Evolutionary conservation across 2,329 filamentous ascomycete genomes (phyloP).

Genomic region (Sporothrix curviconia): DNA sequence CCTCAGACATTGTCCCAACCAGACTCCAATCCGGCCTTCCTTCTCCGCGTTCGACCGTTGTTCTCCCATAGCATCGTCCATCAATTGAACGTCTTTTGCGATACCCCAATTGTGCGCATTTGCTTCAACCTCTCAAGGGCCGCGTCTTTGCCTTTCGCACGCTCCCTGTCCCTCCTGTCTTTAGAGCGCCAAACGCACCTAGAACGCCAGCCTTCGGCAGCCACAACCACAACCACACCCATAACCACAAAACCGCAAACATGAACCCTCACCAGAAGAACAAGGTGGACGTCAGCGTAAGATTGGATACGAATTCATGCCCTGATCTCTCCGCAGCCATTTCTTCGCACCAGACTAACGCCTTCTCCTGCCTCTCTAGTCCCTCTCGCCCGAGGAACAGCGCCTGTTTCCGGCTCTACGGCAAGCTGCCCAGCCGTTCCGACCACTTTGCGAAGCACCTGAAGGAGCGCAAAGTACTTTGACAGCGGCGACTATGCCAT

Average conservation of each 20-base stretch:
- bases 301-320: too few species aligned
- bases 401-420: slow-evolving; percentile 94
- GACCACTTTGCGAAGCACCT: slow-evolving; percentile 97
- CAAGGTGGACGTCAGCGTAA: slow-evolving; percentile 94
- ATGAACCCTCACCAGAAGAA: slow-evolving; percentile 98
- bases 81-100: not conserved
- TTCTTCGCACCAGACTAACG: not conserved
- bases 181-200: not conserved
- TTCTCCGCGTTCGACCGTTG: not conserved
- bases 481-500: slow-evolving; percentile 94
- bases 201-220: not conserved
- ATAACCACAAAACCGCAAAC: not conserved
- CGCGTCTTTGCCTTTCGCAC: not conserved
- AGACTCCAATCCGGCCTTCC: not conserved
- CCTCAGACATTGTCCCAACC: not conserved
- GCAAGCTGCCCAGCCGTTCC: slow-evolving; percentile 93
- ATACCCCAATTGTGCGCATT: not conserved
- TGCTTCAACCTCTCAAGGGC: not conserved
- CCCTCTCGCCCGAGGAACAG: slow-evolving; percentile 89
- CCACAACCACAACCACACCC: not conserved
- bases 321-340: not conserved
- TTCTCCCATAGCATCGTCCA: too few species aligned
- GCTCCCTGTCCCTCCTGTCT: not conserved
- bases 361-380: slow-evolving; percentile 45
- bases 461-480: slow-evolving; percentile 98